A percentile compares a stretch with the other conserved stretches of the same genome.
Conservation (phyloP, 257 asterid genomes). For the Fraxinus americana region DNA sequence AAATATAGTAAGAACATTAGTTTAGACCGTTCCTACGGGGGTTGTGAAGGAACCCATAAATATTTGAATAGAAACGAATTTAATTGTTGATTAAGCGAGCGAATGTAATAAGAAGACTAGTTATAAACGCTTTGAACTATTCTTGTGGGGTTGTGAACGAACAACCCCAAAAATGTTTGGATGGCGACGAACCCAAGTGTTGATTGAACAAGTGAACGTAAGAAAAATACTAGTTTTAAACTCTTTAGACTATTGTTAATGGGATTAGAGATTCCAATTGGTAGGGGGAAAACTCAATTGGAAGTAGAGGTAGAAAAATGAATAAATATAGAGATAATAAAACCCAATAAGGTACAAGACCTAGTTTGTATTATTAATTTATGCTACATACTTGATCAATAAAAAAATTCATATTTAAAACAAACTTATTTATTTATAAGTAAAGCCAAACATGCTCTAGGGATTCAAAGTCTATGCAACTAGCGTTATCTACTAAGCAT, state of each 20-base stretch:
- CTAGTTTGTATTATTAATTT: background rate
- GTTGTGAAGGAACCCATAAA: too few relatives aligned
- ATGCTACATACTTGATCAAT: background rate
- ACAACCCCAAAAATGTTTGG: background rate
- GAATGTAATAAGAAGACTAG: too few relatives aligned
- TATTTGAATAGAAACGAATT: background rate
- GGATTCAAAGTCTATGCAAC: background rate
- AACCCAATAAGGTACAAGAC: too few relatives aligned
- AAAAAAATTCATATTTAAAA: background rate
- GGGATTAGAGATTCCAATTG: too few relatives aligned
- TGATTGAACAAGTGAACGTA: too few relatives aligned
- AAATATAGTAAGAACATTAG: too few relatives aligned
- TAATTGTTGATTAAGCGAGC: background rate
- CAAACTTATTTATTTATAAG: background rate
- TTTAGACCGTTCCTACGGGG: too few relatives aligned
- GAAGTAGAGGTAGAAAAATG: background rate
- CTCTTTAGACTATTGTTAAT: too few relatives aligned
- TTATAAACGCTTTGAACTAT: background rate
- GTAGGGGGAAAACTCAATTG: too few relatives aligned
- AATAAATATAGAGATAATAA: too few relatives aligned
- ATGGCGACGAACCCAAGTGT: too few relatives aligned
- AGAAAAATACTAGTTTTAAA: too few relatives aligned
- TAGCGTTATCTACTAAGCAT: slow-evolving; percentile 21
- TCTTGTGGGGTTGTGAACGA: background rate
- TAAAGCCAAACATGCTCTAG: background rate